A percentile compares a stretch with the other conserved stretches of the same genome.
These are phyloP conservation scores for Spatholobus suberectus DNA, from an alignment of 306 rosid species.

Conservation along the genomic window DNA sequence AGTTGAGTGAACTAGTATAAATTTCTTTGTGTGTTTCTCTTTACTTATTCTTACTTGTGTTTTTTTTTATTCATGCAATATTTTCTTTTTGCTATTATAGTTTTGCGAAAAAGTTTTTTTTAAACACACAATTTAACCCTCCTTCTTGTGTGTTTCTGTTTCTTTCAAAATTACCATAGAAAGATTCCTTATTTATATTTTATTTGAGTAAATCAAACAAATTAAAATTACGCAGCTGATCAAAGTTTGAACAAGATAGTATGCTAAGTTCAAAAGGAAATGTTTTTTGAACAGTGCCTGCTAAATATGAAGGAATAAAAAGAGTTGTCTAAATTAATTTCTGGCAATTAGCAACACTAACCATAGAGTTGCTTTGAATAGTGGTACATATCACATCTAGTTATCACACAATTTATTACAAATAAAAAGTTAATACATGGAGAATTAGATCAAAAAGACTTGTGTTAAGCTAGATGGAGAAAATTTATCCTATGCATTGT, in stretches of 20 bases:
- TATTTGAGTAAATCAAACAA: background rate
- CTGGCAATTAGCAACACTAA: background rate
- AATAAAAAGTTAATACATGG: background rate
- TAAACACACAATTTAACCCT: too few relatives aligned
- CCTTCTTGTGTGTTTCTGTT: too few relatives aligned
- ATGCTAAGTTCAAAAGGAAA: background rate
- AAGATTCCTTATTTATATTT: background rate
- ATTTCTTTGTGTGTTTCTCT: too few relatives aligned
- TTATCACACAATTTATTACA: background rate
- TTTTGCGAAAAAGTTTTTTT: too few relatives aligned
- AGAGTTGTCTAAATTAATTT: background rate
- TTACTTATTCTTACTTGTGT: too few relatives aligned
- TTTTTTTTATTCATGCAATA: too few relatives aligned
- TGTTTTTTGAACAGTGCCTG: background rate
- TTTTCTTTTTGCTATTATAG: too few relatives aligned
- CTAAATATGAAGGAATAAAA: background rate
- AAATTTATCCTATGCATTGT: background rate
- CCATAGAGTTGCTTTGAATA: background rate
- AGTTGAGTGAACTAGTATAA: too few relatives aligned
- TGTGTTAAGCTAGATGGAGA: background rate
- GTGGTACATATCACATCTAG: background rate
- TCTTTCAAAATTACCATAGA: background rate
- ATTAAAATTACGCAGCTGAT: background rate
- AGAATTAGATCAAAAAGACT: background rate
- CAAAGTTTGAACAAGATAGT: background rate